These are phyloP conservation scores for Aspergillus hancockii DNA, from an alignment of 495 filamentous ascomycete species.

Conservation along the genomic window DNA sequence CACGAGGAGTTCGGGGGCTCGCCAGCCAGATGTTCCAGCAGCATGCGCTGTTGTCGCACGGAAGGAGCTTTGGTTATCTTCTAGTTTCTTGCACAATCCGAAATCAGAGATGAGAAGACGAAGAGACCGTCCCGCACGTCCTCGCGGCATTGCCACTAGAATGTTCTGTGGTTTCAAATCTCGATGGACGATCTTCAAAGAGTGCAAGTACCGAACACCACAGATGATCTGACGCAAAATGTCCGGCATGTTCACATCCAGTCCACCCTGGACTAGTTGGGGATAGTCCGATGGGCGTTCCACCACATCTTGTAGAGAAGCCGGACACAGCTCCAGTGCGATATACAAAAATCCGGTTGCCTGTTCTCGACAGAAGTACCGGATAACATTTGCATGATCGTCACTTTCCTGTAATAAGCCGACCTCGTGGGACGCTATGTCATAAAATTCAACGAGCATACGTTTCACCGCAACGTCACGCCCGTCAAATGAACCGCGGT, in stretches of 20 bases:
- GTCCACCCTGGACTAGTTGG: constrained; percentile 48
- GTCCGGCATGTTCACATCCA: constrained; percentile 53
- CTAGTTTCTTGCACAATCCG: constrained; percentile 96
- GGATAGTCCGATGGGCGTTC: constrained; percentile 66
- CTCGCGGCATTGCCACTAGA: constrained; percentile 63
- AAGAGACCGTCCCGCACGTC: constrained; percentile 35
- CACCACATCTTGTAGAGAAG: constrained; percentile 86
- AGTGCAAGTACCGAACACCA: constrained; percentile 86
- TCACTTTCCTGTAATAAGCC: constrained; percentile 88
- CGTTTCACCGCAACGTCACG: constrained; percentile 94
- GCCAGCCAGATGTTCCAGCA: constrained; percentile 92
- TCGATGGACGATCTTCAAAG: constrained; percentile 90
- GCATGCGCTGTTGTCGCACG: constrained; percentile 91
- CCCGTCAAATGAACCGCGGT: constrained; percentile 82
- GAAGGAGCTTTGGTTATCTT: constrained; percentile 91
- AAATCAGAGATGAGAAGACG: constrained; percentile 95
- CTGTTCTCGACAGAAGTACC: constrained; percentile 89
- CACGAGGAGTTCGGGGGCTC: constrained; percentile 87
- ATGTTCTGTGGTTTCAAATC: constrained; percentile 98
- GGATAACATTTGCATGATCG: constrained; percentile 93
- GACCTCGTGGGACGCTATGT: constrained; percentile 93
- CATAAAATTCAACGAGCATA: constrained; percentile 92
- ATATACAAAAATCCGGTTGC: constrained; percentile 94
- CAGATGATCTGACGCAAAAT: constrained; percentile 84
- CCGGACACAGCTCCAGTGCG: constrained; percentile 91